These are phyloP conservation scores for Arachis monticola DNA, from an alignment of 331 rosid genomes.

Conservation along the genomic window DNA sequence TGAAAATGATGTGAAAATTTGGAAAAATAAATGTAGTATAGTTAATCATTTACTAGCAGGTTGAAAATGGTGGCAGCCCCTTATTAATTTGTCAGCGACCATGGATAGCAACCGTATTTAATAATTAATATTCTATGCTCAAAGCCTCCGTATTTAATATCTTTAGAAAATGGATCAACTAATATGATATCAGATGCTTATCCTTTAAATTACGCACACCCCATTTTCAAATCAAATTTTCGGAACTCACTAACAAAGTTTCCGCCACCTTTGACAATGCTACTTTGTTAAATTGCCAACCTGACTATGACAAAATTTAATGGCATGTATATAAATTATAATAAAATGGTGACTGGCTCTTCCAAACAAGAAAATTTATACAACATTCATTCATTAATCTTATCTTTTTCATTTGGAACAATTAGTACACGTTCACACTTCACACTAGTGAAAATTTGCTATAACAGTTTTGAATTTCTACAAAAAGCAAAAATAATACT, in stretches of 20 bases:
- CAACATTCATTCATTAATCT: not conserved
- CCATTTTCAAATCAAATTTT: not conserved
- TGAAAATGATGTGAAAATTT: not conserved
- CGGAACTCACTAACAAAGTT: not conserved
- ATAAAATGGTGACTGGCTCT: not conserved
- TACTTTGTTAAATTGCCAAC: not conserved
- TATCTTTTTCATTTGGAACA: not conserved
- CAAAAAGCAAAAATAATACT: too few species aligned
- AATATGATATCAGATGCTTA: not conserved
- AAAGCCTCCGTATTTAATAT: not conserved
- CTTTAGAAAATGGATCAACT: not conserved
- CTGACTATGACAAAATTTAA: not conserved
- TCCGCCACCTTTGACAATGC: not conserved
- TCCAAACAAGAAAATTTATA: conserved; percentile 17
- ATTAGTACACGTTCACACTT: not conserved
- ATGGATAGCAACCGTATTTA: not conserved
- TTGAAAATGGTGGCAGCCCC: not conserved
- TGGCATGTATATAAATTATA: not conserved
- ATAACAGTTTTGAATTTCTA: conserved; percentile 26
- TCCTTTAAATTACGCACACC: not conserved
- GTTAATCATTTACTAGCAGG: not conserved
- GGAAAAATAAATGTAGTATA: not conserved
- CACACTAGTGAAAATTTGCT: too few species aligned
- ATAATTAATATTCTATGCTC: not conserved
- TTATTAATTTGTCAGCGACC: not conserved